A percentile compares a stretch with the other conserved stretches of the same genome.
phyloP scores from a whole-genome alignment of 768 basidiomycete genomes.

The Tulasnella sp. region DNA sequence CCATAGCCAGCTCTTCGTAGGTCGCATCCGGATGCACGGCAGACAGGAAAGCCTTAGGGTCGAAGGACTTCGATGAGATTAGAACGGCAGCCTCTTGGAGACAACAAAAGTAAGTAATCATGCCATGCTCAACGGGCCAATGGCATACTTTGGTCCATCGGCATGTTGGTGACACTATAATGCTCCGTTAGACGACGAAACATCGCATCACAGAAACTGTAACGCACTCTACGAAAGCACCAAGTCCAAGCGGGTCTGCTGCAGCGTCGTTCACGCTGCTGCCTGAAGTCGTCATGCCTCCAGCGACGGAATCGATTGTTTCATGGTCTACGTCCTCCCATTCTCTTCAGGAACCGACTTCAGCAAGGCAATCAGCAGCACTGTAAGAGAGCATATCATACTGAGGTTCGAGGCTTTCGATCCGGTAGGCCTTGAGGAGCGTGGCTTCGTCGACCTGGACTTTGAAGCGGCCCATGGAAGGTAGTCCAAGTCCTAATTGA shows the following conservation, averaged over 20 bases:
- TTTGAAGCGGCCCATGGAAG: neutral
- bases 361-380: neutral
- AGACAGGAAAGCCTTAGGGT: slow-evolving; percentile 88
- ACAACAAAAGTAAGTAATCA: slow-evolving; percentile 10
- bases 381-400: slow-evolving; percentile 26
- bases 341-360: slow-evolving; percentile 34
- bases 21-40: slow-evolving; percentile 89
- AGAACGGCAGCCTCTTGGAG: slow-evolving; percentile 62
- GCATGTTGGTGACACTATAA: slow-evolving; percentile 47
- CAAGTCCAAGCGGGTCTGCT: slow-evolving; percentile 64
- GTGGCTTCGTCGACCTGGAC: slow-evolving; percentile 61
- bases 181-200: neutral
- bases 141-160: slow-evolving; percentile 62
- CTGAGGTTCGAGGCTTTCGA: slow-evolving; percentile 68
- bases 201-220: neutral
- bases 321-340: slow-evolving; percentile 92
- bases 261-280: slow-evolving; percentile 38
- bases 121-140: neutral
- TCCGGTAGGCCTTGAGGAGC: slow-evolving; percentile 77
- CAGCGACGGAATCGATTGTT: slow-evolving; percentile 61
- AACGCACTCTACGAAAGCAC: slow-evolving; percentile 28
- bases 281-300: slow-evolving; percentile 47
- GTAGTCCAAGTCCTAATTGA: neutral
- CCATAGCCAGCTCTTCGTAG: slow-evolving; percentile 77
- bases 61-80: slow-evolving; percentile 88